Percentiles rank a stretch among this genome's conserved stretches.
phyloP scores from a whole-genome alignment of 2,329 filamentous ascomycete genomes.

The Pseudodiploospora longispora region DNA sequence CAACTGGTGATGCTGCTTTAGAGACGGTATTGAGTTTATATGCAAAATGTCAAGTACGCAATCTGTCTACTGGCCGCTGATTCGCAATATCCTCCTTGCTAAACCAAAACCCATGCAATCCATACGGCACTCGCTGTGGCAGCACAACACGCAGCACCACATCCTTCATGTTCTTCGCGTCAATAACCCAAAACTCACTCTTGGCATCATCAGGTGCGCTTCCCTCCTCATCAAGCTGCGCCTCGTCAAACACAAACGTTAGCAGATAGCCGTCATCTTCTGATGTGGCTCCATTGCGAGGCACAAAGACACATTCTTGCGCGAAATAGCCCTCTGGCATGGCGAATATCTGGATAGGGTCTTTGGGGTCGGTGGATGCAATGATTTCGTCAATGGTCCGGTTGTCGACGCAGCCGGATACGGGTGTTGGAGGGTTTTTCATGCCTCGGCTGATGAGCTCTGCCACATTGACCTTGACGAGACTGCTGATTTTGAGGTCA shows the following conservation, averaged over 20 bases:
- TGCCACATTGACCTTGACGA: conserved; percentile 53
- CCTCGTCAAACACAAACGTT: conserved; percentile 63
- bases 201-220: conserved; percentile 34
- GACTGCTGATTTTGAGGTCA: conserved; percentile 56
- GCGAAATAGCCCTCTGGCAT: conserved; percentile 55
- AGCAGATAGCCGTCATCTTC: conserved; percentile 64
- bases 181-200: conserved; percentile 61
- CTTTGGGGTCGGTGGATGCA: conserved; percentile 31
- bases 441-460: conserved; percentile 46
- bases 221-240: conserved; percentile 46
- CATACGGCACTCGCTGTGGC: conserved; percentile 62
- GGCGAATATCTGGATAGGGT: conserved; percentile 53
- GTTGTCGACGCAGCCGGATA: conserved; percentile 56
- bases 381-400: conserved; percentile 47
- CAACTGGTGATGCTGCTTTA: too few species aligned
- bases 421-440: conserved; percentile 32
- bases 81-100: conserved; percentile 39
- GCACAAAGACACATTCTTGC: conserved; percentile 60
- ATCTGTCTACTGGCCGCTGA: conserved; percentile 30
- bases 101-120: conserved; percentile 58
- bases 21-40: too few species aligned
- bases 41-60: not conserved
- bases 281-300: conserved; percentile 26
- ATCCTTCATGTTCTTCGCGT: conserved; percentile 53
- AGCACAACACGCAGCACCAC: conserved; percentile 51